phyloP scores from a whole-genome alignment of 2,329 filamentous ascomycete genomes.

The Fusarium liriodendri region DNA sequence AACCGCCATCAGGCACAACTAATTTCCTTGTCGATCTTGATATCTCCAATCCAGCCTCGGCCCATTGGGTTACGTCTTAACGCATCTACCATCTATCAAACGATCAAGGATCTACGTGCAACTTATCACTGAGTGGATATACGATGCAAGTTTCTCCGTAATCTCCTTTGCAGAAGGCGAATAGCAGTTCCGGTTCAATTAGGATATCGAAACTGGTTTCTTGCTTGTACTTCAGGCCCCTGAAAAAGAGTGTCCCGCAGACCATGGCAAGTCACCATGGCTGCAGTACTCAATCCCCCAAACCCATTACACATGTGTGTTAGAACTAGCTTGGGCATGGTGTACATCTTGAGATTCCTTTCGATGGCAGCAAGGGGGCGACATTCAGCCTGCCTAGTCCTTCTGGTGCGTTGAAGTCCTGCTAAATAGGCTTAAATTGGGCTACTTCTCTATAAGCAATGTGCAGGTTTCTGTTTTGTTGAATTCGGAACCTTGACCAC shows the following conservation, averaged over 20 bases:
- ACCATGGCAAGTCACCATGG: neutral
- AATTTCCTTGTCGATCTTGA: neutral
- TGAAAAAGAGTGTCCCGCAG: neutral
- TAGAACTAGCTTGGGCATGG: neutral
- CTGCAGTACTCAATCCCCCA: neutral
- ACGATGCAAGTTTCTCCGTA: neutral
- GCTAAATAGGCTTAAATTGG: too few relatives aligned
- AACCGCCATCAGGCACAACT: neutral
- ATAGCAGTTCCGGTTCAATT: neutral
- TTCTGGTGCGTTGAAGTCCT: neutral
- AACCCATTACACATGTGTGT: neutral
- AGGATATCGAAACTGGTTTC: neutral
- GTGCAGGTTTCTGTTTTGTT: too few relatives aligned
- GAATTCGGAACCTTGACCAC: neutral
- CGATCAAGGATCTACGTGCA: neutral
- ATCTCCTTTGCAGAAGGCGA: neutral
- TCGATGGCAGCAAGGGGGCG: neutral
- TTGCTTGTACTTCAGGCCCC: neutral
- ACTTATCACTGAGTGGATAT: neutral
- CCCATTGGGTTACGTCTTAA: neutral
- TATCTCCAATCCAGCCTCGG: neutral
- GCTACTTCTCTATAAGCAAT: too few relatives aligned
- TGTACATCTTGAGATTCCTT: neutral
- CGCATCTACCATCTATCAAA: neutral
- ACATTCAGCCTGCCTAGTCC: neutral